Conservation (phyloP, 768 basidiomycete species). For the Mycena indigotica region DNA sequence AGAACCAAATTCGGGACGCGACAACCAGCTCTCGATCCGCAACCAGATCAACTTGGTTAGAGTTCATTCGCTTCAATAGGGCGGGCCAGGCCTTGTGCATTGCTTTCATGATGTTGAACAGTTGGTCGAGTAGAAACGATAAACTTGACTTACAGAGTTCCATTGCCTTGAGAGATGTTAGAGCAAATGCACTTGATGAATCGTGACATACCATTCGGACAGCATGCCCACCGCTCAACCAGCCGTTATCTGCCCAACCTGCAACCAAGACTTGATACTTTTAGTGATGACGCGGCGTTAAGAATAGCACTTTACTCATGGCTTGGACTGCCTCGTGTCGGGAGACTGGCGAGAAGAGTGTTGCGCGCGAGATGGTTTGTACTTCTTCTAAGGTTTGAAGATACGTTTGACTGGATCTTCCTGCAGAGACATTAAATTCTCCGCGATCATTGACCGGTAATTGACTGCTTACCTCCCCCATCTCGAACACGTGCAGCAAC, state of each 20-base stretch:
- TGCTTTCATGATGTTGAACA: constrained; percentile 43
- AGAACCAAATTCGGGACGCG: constrained; percentile 88
- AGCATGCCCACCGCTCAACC: constrained; percentile 94
- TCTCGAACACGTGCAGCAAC: constrained; percentile 89
- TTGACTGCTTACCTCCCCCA: constrained; percentile 67
- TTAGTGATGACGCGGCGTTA: constrained; percentile 8
- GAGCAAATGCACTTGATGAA: too few relatives aligned
- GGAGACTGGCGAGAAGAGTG: constrained; percentile 83
- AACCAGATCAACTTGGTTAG: constrained; percentile 55
- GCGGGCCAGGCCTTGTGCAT: constrained; percentile 92
- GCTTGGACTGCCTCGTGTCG: constrained; percentile 89
- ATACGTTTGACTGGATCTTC: constrained; percentile 74
- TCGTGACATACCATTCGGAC: constrained; percentile 86
- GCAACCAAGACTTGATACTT: constrained; percentile 72
- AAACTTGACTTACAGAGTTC: constrained; percentile 69
- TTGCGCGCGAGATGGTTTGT: constrained; percentile 80
- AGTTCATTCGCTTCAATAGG: constrained; percentile 76
- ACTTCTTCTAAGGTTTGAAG: constrained; percentile 80
- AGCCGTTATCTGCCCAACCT: constrained; percentile 95
- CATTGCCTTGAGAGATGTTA: too few relatives aligned
- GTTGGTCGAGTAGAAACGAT: neutral
- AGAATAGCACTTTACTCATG: constrained; percentile 68
- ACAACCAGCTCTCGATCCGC: constrained; percentile 81
- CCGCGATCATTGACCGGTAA: neutral
- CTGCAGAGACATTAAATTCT: constrained; percentile 38